A percentile compares a stretch with the other conserved stretches of the same genome.
Conservation (phyloP, 805 yeast genomes). For the Metschnikowia chrysomelidarum region DNA sequence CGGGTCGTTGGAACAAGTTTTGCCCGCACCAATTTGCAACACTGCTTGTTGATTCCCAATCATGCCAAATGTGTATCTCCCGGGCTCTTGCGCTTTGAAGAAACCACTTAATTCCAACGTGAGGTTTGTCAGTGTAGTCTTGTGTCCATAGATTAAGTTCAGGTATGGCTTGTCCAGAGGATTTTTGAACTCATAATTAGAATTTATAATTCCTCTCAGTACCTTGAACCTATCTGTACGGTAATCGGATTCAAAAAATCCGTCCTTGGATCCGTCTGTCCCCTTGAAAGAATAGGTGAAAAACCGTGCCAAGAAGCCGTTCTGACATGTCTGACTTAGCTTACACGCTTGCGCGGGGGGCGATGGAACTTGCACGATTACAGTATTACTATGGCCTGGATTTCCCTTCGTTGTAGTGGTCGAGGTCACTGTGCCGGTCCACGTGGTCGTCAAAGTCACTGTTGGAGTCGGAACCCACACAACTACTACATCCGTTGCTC, state of each 20-base stretch:
- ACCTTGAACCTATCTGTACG: too few species aligned
- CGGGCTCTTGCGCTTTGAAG: background rate
- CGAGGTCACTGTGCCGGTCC: background rate
- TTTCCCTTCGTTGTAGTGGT: constrained; percentile 4
- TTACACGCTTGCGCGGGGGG: constrained; percentile 4
- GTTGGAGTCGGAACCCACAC: constrained; percentile 18
- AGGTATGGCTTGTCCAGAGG: background rate
- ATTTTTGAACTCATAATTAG: background rate
- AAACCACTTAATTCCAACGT: background rate
- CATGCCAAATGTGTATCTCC: background rate
- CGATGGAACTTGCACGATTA: constrained; percentile 10
- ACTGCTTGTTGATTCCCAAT: background rate
- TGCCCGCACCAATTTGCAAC: background rate
- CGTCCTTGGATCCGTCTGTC: too few species aligned
- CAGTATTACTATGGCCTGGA: constrained; percentile 1
- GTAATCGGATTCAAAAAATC: too few species aligned
- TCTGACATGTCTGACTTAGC: constrained; percentile 1
- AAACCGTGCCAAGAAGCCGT: too few species aligned
- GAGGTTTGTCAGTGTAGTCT: background rate
- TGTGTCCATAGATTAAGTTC: background rate
- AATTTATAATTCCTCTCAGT: too few species aligned
- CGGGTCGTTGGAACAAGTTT: background rate
- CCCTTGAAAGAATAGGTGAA: too few species aligned
- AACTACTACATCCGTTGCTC: constrained; percentile 3
- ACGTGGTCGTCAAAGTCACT: constrained; percentile 13